phyloP scores from a whole-genome alignment of 1,139 yeast species.

The Spencermartinsiella ligniputridi region DNA sequence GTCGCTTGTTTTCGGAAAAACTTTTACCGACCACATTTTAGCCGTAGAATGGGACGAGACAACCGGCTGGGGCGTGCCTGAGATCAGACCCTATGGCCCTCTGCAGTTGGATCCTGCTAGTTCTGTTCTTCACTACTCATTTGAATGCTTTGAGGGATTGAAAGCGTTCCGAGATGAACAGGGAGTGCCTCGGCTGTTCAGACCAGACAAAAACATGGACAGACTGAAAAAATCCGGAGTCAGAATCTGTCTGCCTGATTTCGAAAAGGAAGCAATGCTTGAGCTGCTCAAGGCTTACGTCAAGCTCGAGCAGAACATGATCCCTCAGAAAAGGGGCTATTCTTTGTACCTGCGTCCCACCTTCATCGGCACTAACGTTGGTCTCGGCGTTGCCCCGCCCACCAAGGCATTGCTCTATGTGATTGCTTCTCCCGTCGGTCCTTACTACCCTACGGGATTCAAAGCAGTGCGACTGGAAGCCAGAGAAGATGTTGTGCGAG shows the following conservation, averaged over 20 bases:
- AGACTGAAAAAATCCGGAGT: constrained; percentile 86
- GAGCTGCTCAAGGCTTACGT: constrained; percentile 72
- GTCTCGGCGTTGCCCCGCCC: constrained; percentile 81
- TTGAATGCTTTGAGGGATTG: constrained; percentile 93
- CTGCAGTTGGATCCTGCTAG: constrained; percentile 79
- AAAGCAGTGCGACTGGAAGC: constrained; percentile 93
- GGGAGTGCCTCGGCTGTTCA: constrained; percentile 72
- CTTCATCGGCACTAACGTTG: constrained; percentile 83
- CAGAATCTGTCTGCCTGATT: constrained; percentile 81
- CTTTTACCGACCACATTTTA: constrained; percentile 88
- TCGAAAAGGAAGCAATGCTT: constrained; percentile 72
- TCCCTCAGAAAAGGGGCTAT: constrained; percentile 82
- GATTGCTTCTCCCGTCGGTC: constrained; percentile 94
- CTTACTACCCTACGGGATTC: constrained; percentile 82
- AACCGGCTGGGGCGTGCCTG: constrained; percentile 82
- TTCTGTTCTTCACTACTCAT: constrained; percentile 88
- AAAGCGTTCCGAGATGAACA: constrained; percentile 73
- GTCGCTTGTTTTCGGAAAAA: constrained; percentile 75
- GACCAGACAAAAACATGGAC: constrained; percentile 87
- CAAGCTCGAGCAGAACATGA: constrained; percentile 64
- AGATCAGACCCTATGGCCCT: constrained; percentile 78
- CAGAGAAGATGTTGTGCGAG: constrained; percentile 90
- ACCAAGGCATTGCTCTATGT: constrained; percentile 74
- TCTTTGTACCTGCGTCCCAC: constrained; percentile 93
- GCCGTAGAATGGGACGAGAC: constrained; percentile 76